phyloP scores from a whole-genome alignment of 2,329 filamentous ascomycete species.

The Colletotrichum theobromicola region DNA sequence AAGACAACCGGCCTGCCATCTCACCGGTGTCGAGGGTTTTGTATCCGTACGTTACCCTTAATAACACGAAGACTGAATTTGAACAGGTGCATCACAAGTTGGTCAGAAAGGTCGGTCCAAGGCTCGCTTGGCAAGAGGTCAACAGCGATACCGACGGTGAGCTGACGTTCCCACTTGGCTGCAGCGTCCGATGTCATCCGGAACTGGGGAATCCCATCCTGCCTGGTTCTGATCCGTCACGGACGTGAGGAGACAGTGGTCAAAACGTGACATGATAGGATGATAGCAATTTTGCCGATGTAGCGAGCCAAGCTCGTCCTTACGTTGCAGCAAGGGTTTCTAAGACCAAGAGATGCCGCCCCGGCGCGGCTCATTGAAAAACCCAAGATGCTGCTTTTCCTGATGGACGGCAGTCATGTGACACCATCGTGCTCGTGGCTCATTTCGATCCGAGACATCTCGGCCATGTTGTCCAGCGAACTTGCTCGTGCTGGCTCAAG shows the following conservation, averaged over 20 bases:
- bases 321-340: background rate
- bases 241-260: background rate
- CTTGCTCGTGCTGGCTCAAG: background rate
- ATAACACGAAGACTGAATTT: background rate
- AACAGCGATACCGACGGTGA: background rate
- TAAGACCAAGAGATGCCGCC: background rate
- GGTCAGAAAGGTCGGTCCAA: background rate
- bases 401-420: background rate
- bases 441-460: constrained; percentile 10
- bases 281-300: background rate
- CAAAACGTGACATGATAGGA: constrained; percentile 1
- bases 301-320: background rate
- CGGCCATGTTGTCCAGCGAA: background rate
- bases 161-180: constrained; percentile 2
- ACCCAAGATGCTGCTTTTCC: background rate
- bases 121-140: background rate
- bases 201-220: background rate
- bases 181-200: constrained; percentile 4
- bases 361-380: background rate
- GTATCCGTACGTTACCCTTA: background rate
- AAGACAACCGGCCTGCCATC: background rate
- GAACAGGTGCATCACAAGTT: background rate
- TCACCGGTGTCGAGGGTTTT: background rate
- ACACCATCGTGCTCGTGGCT: background rate
- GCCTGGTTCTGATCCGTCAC: background rate